Conservation (phyloP, 2,329 filamentous ascomycete species). For the Exophiala mesophila region DNA sequence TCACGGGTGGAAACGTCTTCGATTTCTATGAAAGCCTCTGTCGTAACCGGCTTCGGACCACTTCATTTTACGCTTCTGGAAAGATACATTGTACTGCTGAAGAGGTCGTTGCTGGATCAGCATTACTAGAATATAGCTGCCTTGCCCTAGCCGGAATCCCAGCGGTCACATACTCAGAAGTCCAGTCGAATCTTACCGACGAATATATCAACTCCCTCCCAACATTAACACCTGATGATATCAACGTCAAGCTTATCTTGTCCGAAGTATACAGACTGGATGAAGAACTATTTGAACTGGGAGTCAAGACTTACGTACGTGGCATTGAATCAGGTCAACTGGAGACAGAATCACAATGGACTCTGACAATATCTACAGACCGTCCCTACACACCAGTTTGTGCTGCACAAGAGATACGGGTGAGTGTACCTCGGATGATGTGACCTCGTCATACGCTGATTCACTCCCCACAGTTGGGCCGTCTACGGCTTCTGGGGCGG, state of each 20-base stretch:
- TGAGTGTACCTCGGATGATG: constrained; percentile 21
- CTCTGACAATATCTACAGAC: constrained; percentile 9
- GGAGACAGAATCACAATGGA: background rate
- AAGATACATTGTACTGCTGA: constrained; percentile 29
- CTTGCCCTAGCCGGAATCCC: constrained; percentile 28
- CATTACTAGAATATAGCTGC: constrained; percentile 3
- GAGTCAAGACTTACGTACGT: too few species aligned
- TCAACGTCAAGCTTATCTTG: too few species aligned
- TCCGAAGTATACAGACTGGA: too few species aligned
- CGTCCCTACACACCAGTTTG: constrained; percentile 28
- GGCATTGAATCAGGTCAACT: too few species aligned
- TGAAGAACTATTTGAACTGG: too few species aligned
- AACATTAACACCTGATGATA: constrained; percentile 30
- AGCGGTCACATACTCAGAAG: constrained; percentile 20
- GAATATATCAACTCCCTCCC: constrained; percentile 31
- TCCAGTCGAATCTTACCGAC: constrained; percentile 29
- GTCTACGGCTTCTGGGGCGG: constrained; percentile 39
- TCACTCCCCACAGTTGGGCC: constrained; percentile 23
- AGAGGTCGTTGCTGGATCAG: constrained; percentile 26
- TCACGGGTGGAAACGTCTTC: too few species aligned
- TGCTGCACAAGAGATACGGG: constrained; percentile 35
- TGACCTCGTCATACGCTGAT: background rate
- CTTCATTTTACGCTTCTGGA: constrained; percentile 35
- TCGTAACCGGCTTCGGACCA: constrained; percentile 30
- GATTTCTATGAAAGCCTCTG: constrained; percentile 25